Conservation (phyloP, 1,284 basidiomycete genomes). For the Moniliophthora roreri region DNA sequence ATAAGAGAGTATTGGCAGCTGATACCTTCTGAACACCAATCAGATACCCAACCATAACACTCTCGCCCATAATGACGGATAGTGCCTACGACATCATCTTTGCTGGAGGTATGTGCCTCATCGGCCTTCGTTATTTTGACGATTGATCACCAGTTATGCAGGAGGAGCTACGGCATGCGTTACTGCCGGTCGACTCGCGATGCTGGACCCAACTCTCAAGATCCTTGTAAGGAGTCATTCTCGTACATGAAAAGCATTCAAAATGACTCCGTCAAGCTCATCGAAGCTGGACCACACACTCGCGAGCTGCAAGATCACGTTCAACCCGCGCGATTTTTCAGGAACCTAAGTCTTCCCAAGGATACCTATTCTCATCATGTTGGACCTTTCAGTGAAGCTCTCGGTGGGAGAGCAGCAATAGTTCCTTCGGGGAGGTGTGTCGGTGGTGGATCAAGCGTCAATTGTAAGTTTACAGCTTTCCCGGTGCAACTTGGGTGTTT, state of each 20-base stretch:
- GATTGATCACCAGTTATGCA: no score
- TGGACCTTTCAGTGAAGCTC: constrained; percentile 37
- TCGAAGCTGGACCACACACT: constrained; percentile 48
- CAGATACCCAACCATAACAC: no score
- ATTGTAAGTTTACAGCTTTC: constrained; percentile 37
- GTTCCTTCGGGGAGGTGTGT: constrained; percentile 47
- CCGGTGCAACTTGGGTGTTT: no score
- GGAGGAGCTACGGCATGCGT: constrained; percentile 44
- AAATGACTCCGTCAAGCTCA: constrained; percentile 18
- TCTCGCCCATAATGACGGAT: no score
- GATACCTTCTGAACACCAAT: no score
- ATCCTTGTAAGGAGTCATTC: constrained; percentile 29
- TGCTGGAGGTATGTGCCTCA: no score
- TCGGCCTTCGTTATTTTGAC: no score
- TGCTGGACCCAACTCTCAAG: constrained; percentile 35
- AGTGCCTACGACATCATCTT: no score
- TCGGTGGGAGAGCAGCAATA: constrained; percentile 43
- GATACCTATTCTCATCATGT: constrained; percentile 41
- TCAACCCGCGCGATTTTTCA: constrained; percentile 49
- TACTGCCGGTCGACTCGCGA: constrained; percentile 40
- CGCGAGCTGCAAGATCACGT: constrained; percentile 41
- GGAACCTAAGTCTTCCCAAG: constrained; percentile 33
- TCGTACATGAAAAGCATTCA: background rate
- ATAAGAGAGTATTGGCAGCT: no score
- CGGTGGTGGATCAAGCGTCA: constrained; percentile 60